phyloP scores from a whole-genome alignment of 1,284 basidiomycete species.

The Lignosus rhinocerotis region DNA sequence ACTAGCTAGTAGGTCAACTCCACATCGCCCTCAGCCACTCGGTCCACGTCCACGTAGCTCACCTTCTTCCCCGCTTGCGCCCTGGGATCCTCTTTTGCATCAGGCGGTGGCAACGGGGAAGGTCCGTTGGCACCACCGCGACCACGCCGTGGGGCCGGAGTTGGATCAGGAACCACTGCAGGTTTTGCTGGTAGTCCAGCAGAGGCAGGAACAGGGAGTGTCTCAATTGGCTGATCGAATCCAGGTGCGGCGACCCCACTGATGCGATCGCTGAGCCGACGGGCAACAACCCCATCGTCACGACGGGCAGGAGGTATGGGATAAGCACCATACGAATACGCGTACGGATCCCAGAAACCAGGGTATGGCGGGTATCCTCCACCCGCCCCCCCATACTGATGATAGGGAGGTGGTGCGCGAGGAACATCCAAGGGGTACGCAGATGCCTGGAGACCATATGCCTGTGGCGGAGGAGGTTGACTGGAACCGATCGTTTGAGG shows the following conservation, averaged over 20 bases:
- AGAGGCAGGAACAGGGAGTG: slow-evolving; percentile 51
- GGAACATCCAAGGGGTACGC: slow-evolving; percentile 49
- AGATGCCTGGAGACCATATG: slow-evolving; percentile 71
- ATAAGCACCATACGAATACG: slow-evolving; percentile 37
- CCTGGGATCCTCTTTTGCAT: slow-evolving; percentile 85
- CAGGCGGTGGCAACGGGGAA: slow-evolving; percentile 75
- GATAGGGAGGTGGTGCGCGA: slow-evolving; percentile 39
- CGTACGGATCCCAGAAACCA: slow-evolving; percentile 56
- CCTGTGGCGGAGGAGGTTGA: slow-evolving; percentile 74
- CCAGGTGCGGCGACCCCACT: slow-evolving; percentile 61
- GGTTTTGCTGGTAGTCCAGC: slow-evolving; percentile 80
- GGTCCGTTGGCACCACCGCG: slow-evolving; percentile 46
- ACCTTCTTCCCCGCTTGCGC: slow-evolving; percentile 80
- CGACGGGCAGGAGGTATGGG: slow-evolving; percentile 46
- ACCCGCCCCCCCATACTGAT: slow-evolving; percentile 26
- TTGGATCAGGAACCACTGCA: slow-evolving; percentile 58
- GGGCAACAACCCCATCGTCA: slow-evolving; percentile 55
- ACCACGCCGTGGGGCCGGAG: slow-evolving; percentile 40
- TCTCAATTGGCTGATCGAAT: slow-evolving; percentile 45
- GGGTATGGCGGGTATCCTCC: slow-evolving; percentile 22
- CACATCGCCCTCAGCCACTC: slow-evolving; percentile 84
- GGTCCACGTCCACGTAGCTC: slow-evolving; percentile 87
- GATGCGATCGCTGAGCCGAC: slow-evolving; percentile 75
- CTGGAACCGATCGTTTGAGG: slow-evolving; percentile 62
- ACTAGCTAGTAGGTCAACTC: slow-evolving; percentile 74